phyloP scores from a whole-genome alignment of 306 rosid species.

The Trifolium dubium region DNA sequence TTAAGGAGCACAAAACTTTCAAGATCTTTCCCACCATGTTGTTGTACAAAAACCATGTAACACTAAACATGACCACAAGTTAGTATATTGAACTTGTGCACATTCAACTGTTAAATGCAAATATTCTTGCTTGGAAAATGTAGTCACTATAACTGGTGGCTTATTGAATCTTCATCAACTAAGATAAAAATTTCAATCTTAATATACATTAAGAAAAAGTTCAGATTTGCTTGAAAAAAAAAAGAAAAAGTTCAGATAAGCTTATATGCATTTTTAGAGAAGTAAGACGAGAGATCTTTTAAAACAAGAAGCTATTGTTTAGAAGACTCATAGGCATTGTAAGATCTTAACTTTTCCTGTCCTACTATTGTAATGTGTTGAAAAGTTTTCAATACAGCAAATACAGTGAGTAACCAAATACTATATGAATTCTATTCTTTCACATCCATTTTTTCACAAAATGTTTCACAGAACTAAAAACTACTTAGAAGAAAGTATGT shows the following conservation, averaged over 20 bases:
- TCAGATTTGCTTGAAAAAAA: not conserved
- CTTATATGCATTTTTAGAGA: not conserved
- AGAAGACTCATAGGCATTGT: not conserved
- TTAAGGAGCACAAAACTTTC: conserved; percentile 83
- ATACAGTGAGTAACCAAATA: conserved; percentile 25
- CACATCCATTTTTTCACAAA: not conserved
- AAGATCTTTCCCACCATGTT: conserved; percentile 92
- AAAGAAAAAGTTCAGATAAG: not conserved
- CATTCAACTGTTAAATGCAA: not conserved
- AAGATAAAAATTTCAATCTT: not conserved
- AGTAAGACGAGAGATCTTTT: not conserved
- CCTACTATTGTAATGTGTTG: not conserved
- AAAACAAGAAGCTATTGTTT: not conserved
- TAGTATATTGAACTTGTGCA: conserved; percentile 28
- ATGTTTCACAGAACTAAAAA: not conserved
- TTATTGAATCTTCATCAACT: not conserved
- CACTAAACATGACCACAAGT: conserved; percentile 55
- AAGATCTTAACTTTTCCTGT: conserved; percentile 4
- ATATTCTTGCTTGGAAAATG: conserved; percentile 26
- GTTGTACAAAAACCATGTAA: conserved; percentile 70
- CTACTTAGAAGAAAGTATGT: conserved; percentile 10
- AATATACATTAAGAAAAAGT: not conserved
- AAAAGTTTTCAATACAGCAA: not conserved
- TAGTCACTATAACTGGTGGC: conserved; percentile 3
- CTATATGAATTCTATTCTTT: conserved; percentile 11